Evolutionary conservation across 1,139 yeast genomes (phyloP).

Genomic region (Candida tropicalis): DNA sequence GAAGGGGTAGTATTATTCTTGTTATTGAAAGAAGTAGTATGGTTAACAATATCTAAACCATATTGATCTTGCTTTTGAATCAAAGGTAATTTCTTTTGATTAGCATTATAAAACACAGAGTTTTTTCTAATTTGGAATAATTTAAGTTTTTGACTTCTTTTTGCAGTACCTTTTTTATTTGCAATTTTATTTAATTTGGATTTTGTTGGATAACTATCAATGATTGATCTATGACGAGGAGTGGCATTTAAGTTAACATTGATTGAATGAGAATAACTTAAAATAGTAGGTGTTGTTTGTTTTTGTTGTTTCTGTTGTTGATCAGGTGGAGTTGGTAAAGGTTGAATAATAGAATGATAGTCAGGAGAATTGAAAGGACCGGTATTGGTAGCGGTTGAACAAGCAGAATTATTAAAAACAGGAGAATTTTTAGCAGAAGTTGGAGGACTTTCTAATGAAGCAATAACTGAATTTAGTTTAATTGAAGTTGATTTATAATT

Average conservation of each 20-base stretch:
- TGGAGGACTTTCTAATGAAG: slow-evolving; percentile 18
- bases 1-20: too few relatives aligned
- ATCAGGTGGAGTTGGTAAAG: slow-evolving; percentile 24
- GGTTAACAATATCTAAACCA: slow-evolving; percentile 11
- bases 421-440: slow-evolving; percentile 14
- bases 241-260: slow-evolving; percentile 28
- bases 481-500: slow-evolving; percentile 5
- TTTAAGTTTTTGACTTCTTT: slow-evolving; percentile 25
- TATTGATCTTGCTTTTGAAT: slow-evolving; percentile 9
- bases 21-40: slow-evolving; percentile 5
- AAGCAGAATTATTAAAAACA: background rate
- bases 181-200: slow-evolving; percentile 26
- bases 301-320: slow-evolving; percentile 6
- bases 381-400: too few relatives aligned
- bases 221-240: slow-evolving; percentile 7
- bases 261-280: slow-evolving; percentile 22
- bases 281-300: slow-evolving; percentile 2
- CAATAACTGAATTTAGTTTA: slow-evolving; percentile 4
- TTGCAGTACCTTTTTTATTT: slow-evolving; percentile 18
- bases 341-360: slow-evolving; percentile 2
- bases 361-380: slow-evolving; percentile 11
- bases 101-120: slow-evolving; percentile 28
- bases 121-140: slow-evolving; percentile 37
- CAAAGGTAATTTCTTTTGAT: slow-evolving; percentile 17
- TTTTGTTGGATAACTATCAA: slow-evolving; percentile 10